Evolutionary conservation across 768 basidiomycete species (phyloP), one percentile per base, ranked within the genome.

Genomic region (Tulasnella sp.): DNA sequence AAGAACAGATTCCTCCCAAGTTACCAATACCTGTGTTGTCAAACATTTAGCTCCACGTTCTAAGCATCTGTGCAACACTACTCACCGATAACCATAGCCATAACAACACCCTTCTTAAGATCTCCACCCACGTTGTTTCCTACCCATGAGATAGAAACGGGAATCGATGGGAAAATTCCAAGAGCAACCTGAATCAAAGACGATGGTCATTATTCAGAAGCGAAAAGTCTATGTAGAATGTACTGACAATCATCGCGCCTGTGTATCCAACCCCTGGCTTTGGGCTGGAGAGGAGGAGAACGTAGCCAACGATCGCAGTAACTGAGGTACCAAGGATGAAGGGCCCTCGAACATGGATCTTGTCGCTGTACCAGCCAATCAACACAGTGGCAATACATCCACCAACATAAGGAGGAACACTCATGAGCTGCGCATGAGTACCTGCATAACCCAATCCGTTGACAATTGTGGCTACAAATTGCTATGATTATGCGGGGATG

Each of bases 101-200:
- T 54, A 10, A 69, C 67, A 10, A 77, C 67, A 20, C 69, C 78
- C 49, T 70, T 68, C 57, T 74, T 72, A 43, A 73, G 53, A 57
- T 76, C 75, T 20, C 78, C 75, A 20, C 77, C 77, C 0, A 73
- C 70, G 47, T 76, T 75, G 6, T 72, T 72, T 2, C 70, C 68
- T 1, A 66, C 71, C 78, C 78, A 80, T 22, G 76, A 74, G 1
- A 79, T 60, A 24, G 60, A 59, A 16, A 76, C 64, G 4, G 66
- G 64, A 45, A 77, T 66, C 5, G 69, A 70, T 0, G 78, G 74
- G 57, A 64, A 78, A 5, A 75, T 70, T 16, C 77, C 78, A 16
- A 67, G 61, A 3, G 75, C 72, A 24, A 74, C n/a, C n/a, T n/a
- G n/a, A n/a, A n/a, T n/a, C n/a, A n/a, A n/a, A n/a, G n/a, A n/a